Base-by-base conservation (phyloP, 305 asterid species). In the Coffea humblotiana region DNA sequence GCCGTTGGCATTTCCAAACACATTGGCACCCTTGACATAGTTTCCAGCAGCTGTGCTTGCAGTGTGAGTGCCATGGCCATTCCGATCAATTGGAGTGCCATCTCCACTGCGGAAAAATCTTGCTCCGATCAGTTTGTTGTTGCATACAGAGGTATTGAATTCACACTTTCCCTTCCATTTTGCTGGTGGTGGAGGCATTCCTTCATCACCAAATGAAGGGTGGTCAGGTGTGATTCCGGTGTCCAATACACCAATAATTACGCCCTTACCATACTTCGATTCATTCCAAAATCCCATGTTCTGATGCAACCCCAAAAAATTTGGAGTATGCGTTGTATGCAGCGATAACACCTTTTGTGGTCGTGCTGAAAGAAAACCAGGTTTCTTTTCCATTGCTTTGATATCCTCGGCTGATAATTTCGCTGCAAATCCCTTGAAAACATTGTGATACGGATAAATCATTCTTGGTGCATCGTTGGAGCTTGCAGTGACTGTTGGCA, bases 361-460 rank as follows among this genome's bases (percentile, higher is more conserved):
- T 60, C 64, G 45, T 0, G 94, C 91, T 3, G 83, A 83, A 21
- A 87, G 8, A 74, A 89, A 89, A 0, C 90, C 90, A 0, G 68
- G 78, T 65, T 77, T 82, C 43, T 81, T 72, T 43, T 84, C 83
- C 79, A 90, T 81, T 21, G 47, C 72, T 81, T 80, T 81, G 13
- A 87, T 78, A 61, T 91, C 85, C 6, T 72, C 78, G 0, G 85
- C 78, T 0, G 92, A 71, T 23, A 91, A 73, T 45, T 80, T 85
- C 0, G 88, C 92, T 0, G 91, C 87, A 66, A 91, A 91, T 1
- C 95, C 95, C 49, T 61, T 89, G 9, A 88, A 56, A 6, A 89
- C 90, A 49, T 89, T 81, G 68, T 77, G 88, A 79, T 88, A 91
- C 0, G 89, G 71, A 69, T 85, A 75, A 14, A 86, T 47, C 63